Percentiles rank a stretch among this genome's conserved stretches.
Conservation (phyloP, 2,329 filamentous ascomycete species). For the Emmonsiellopsis sp. region DNA sequence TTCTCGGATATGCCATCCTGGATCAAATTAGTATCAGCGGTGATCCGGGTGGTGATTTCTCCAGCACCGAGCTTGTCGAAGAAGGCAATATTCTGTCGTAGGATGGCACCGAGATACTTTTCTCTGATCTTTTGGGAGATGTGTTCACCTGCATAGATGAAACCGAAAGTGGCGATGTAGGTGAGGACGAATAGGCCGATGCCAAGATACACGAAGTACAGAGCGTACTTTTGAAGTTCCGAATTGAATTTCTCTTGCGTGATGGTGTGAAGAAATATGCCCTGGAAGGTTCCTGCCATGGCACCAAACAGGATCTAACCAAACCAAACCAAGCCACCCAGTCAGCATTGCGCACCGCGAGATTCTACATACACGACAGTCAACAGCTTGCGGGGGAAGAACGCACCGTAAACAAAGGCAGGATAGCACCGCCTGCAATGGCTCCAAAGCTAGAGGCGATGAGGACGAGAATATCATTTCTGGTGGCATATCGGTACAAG, state of each 20-base stretch:
- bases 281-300: slow-evolving; percentile 61
- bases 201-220: slow-evolving; percentile 80
- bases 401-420: slow-evolving; percentile 67
- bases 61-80: slow-evolving; percentile 90
- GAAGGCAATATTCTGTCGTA: slow-evolving; percentile 83
- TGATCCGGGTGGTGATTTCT: slow-evolving; percentile 90
- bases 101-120: slow-evolving; percentile 72
- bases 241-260: slow-evolving; percentile 48
- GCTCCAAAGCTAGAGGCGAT: slow-evolving; percentile 52
- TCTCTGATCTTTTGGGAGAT: slow-evolving; percentile 69
- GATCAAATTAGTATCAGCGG: slow-evolving; percentile 83
- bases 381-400: no score
- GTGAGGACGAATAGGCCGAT: slow-evolving; percentile 69
- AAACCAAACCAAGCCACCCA: no score
- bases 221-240: slow-evolving; percentile 53
- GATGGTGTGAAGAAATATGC: slow-evolving; percentile 46
- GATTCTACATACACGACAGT: no score
- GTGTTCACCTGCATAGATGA: slow-evolving; percentile 79
- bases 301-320: slow-evolving; percentile 58
- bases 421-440: slow-evolving; percentile 62
- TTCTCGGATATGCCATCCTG: slow-evolving; percentile 93
- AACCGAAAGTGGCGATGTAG: slow-evolving; percentile 75
- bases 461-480: slow-evolving; percentile 55
- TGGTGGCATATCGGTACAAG: slow-evolving; percentile 62
- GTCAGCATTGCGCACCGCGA: no score